phyloP scores from a whole-genome alignment of 2,329 filamentous ascomycete species.

The Botryotinia globosa region DNA sequence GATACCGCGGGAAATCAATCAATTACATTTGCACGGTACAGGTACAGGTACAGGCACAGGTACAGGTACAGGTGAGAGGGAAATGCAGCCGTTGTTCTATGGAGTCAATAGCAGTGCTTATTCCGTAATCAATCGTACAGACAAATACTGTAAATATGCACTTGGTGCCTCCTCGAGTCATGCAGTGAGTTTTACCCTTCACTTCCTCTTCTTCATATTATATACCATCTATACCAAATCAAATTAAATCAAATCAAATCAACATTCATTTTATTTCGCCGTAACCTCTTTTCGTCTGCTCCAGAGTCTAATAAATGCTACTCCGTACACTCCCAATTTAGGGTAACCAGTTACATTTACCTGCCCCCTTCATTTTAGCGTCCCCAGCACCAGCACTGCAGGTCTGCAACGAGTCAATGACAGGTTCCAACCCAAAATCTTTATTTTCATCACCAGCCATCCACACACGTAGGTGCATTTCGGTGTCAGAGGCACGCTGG shows the following conservation, averaged over 20 bases:
- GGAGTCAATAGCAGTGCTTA: background rate
- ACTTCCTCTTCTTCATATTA: background rate
- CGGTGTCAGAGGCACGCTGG: background rate
- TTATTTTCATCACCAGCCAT: slow-evolving; percentile 9
- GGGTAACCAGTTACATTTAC: background rate
- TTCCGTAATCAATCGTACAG: background rate
- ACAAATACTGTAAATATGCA: background rate
- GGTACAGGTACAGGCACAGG: no score
- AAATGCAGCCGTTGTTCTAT: background rate
- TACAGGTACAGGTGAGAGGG: no score
- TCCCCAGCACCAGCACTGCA: background rate
- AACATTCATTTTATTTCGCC: background rate
- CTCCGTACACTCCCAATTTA: background rate
- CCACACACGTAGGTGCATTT: background rate
- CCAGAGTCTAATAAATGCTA: slow-evolving; percentile 1
- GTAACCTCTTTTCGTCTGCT: background rate
- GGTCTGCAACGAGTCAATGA: no score
- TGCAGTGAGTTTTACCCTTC: background rate
- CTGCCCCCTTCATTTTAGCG: background rate
- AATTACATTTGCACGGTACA: background rate
- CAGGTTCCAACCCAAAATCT: background rate
- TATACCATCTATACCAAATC: background rate
- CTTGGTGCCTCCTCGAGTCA: background rate
- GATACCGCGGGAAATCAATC: background rate
- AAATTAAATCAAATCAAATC: background rate